Evolutionary conservation across 1,284 basidiomycete species (phyloP).

Genomic region (Sphaerobolus stellatus): DNA sequence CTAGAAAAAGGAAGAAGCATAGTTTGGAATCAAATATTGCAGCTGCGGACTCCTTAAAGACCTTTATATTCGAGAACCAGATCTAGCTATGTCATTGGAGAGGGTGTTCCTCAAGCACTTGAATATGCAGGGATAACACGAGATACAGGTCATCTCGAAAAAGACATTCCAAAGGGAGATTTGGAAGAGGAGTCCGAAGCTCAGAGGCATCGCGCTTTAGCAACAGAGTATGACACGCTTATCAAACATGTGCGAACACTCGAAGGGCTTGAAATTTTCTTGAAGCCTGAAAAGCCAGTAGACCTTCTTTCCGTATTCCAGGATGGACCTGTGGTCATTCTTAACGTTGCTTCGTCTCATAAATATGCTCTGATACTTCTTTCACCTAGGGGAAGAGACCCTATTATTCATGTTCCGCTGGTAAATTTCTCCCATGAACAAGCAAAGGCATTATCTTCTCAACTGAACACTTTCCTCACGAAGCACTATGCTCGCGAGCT

Average conservation of each 20-base stretch:
- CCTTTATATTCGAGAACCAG: constrained; percentile 9
- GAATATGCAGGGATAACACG: neutral
- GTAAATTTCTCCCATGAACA: neutral
- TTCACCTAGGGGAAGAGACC: neutral
- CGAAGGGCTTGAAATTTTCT: neutral
- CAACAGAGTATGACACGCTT: constrained; percentile 17
- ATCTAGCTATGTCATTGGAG: constrained; percentile 16
- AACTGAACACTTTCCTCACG: neutral
- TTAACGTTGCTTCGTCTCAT: constrained; percentile 11
- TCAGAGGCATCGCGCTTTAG: constrained; percentile 14
- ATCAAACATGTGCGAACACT: constrained; percentile 7
- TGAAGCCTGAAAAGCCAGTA: neutral
- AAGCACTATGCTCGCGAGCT: neutral
- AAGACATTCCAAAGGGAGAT: neutral
- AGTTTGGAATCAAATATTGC: constrained; percentile 22
- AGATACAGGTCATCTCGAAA: no score
- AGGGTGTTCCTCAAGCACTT: constrained; percentile 6
- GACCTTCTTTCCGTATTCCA: constrained; percentile 4
- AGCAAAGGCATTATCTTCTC: neutral
- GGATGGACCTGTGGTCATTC: constrained; percentile 11
- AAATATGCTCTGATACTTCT: constrained; percentile 14
- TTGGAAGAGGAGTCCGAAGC: neutral
- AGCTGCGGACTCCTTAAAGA: constrained; percentile 21
- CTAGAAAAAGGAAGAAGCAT: constrained; percentile 24
- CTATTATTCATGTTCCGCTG: neutral